Evolutionary conservation across 108 stramenopile species (phyloP), one percentile per base, ranked within the genome.

Genomic region (Nannochloropsis gaditana): DNA sequence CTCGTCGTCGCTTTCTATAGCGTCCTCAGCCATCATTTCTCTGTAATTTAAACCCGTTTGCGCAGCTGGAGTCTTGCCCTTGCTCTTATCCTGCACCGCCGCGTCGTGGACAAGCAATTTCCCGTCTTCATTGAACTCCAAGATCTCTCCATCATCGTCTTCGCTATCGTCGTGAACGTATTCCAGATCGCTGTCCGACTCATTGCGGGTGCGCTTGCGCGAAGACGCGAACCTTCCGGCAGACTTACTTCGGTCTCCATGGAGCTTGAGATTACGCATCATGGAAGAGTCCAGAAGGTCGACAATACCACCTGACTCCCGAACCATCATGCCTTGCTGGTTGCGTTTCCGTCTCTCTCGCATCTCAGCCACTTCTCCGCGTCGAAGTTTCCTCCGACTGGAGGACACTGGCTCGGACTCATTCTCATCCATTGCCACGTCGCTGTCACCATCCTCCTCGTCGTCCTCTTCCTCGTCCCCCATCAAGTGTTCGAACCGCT

Each of bases 241-340:
- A n/a, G 19, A 11, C 80, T 41, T 81, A n/a, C 80, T 41, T 31
- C 41, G 21, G 2, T 42, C 80, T 80, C n/a, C 42, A 11, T 80
- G 44, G 21, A 88, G 59, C 6, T 81, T 80, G 84, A 89, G 90
- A 80, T 93, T 94, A 31, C 90, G 88, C 86, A 93, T 92, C 83
- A 92, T 95, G 9, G 93, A 90, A 31, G 91, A 45, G 82, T 95
- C 94, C 47, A 94, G 89, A 87, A 97, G 93, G 82, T 97, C 95
- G 17, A 94, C 89, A 43, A 95, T 91, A 31, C 31, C 31, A 42
- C 93, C 93, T n/a, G 59, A 73, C 15, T 73, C 59, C 59, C 59
- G 15, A 4, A 73, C 59, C 59, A 73, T 73, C 59, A 73, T 2
- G 5, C 59, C 59, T n/a, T 73, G 59, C 15, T n/a, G 15, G 19